Evolutionary conservation across 1,284 basidiomycete genomes (phyloP).

Genomic region (Ceratobasidium sp.): DNA sequence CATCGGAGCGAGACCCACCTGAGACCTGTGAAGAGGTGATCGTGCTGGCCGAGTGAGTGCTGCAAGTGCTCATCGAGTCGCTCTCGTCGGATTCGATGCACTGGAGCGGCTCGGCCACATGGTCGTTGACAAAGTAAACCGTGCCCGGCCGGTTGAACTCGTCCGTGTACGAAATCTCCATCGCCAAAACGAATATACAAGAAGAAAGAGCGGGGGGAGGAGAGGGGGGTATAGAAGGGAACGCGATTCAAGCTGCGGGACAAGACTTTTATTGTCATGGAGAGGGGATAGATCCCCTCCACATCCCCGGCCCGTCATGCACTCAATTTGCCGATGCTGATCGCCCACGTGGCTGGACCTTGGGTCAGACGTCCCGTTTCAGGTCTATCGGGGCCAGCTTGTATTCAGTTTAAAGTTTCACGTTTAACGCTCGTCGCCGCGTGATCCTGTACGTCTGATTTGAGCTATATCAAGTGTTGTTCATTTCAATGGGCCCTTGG

Average conservation of each 20-base stretch:
- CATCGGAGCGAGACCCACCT: not conserved
- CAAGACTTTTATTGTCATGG: not conserved
- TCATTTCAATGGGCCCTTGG: no score
- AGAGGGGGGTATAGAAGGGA: not conserved
- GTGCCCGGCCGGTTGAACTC: slow-evolving; percentile 34
- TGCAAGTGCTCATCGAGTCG: slow-evolving; percentile 21
- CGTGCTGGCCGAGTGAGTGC: slow-evolving; percentile 7
- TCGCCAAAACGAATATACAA: not conserved
- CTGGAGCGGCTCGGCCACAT: not conserved
- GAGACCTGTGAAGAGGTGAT: slow-evolving; percentile 28
- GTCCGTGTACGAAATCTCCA: slow-evolving; percentile 28
- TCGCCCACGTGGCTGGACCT: not conserved
- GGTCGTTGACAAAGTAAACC: slow-evolving; percentile 29
- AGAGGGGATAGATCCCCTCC: not conserved
- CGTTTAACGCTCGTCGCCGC: no score
- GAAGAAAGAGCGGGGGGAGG: not conserved
- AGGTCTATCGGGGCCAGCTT: not conserved
- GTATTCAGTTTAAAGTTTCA: not conserved
- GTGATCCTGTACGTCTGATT: no score
- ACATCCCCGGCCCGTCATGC: not conserved
- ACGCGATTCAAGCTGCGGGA: not conserved
- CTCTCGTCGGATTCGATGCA: slow-evolving; percentile 11
- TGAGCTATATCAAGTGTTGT: no score
- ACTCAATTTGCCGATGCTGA: not conserved
- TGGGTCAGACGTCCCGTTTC: not conserved